Base-by-base conservation (phyloP, 805 yeast species). In the Kregervanrija fluxuum region DNA sequence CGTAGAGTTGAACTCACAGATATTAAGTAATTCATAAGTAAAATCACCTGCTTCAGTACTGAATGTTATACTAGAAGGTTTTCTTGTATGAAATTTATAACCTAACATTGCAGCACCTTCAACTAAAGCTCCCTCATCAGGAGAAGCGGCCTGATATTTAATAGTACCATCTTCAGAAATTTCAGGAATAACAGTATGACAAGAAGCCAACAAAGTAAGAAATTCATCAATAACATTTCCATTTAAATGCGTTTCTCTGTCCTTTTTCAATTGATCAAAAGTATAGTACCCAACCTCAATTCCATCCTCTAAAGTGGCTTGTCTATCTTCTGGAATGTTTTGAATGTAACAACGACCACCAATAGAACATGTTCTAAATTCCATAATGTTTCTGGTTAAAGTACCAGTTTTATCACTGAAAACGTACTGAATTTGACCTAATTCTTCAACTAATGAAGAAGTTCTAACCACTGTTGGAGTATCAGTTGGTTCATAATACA, bases 351-450 rank as follows among this genome's bases (percentile, higher is more conserved):
- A 85, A 44, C 77, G 78, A 0, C 98, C 99, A 2, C 89, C 97
- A 59, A 93, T 88, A 0, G 96, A 78, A 56, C 96, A 89, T 8
- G 93, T 80, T 61, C 86, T 89, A 67, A 87, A 93, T 64, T 89
- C 98, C 99, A 93, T 93, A 44, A 93, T 83, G 59, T 93, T 93
- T 64, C 97, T 70, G 0, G 99, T 93, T 47, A 93, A 71, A 0
- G 99, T 93, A 30, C 99, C 99, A 0, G 99, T 93, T 61, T 93
- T 93, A 64, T 93, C 99, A 62, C 96, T 86, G 67, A 93, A 93
- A 16, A 93, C 85, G 59, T 89, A 90, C 60, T 91, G 95, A 56
- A 93, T 90, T 63, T 93, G 99, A 28, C 99, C 99, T 51, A 93
- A 71, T 56, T 93, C 99, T 64, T 93, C 99, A 6, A 93, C 99